phyloP scores from a whole-genome alignment of 805 yeast genomes.

The Yarrowia divulgata region DNA sequence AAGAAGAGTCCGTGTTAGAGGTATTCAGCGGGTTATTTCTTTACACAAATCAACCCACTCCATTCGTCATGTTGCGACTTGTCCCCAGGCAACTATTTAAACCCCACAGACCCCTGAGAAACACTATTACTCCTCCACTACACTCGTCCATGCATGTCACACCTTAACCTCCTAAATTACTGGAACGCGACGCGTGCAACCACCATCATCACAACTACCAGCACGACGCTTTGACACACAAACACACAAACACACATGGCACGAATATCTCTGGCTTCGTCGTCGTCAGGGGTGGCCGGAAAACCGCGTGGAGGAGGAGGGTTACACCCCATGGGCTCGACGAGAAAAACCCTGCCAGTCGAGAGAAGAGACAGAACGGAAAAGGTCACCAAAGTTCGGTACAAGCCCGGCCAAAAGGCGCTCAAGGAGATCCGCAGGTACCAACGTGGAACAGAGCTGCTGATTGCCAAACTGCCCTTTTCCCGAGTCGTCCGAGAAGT shows the following conservation, averaged over 20 bases:
- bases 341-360: not conserved
- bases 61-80: not conserved
- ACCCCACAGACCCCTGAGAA: not conserved
- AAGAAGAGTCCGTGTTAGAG: not conserved
- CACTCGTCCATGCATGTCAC: not conserved
- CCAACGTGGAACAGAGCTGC: slow-evolving; percentile 93
- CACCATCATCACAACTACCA: not conserved
- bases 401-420: slow-evolving; percentile 95
- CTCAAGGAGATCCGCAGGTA: slow-evolving; percentile 96
- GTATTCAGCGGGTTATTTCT: not conserved
- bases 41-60: not conserved
- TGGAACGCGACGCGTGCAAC: slow-evolving; percentile 15
- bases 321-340: not conserved
- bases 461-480: slow-evolving; percentile 96
- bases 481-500: slow-evolving; percentile 96
- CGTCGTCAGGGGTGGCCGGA: slow-evolving; percentile 9
- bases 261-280: slow-evolving; percentile 18
- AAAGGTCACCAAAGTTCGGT: slow-evolving; percentile 54
- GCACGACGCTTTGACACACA: slow-evolving; percentile 2
- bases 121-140: not conserved
- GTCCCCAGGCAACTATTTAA: too few relatives aligned
- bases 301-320: slow-evolving; percentile 16
- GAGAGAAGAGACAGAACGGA: not conserved
- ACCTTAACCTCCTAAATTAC: slow-evolving; percentile 9
- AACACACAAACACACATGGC: slow-evolving; percentile 12